Conservation (phyloP, 2,329 filamentous ascomycete genomes). For the Alternaria viburni region DNA sequence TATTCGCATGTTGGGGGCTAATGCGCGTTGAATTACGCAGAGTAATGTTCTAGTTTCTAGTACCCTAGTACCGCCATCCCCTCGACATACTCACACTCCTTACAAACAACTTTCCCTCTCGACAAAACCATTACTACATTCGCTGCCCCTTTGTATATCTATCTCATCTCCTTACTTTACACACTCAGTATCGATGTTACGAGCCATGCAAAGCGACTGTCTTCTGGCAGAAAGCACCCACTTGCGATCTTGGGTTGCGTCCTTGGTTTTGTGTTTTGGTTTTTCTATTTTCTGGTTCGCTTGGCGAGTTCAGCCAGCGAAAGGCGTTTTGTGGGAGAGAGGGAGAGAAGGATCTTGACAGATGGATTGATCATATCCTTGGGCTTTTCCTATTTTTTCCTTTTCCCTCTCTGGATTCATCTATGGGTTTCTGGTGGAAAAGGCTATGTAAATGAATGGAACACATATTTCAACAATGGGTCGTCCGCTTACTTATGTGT, state of each 20-base stretch:
- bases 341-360: not conserved
- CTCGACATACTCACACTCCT: constrained; percentile 26
- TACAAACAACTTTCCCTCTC: not conserved
- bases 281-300: constrained; percentile 1
- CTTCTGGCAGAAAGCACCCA: constrained; percentile 9
- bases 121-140: constrained; percentile 8
- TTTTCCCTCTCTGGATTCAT: not conserved
- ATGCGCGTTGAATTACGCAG: constrained; percentile 34
- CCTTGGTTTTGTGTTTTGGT: constrained; percentile 4
- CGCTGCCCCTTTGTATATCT: constrained; percentile 20
- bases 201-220: constrained; percentile 18
- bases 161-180: constrained; percentile 6
- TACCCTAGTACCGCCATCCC: constrained; percentile 31
- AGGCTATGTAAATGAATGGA: constrained; percentile 15
- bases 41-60: constrained; percentile 44
- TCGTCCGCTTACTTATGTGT: not conserved
- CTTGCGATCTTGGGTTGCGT: constrained; percentile 1
- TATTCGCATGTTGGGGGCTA: constrained; percentile 25
- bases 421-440: not conserved
- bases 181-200: constrained; percentile 18
- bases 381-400: not conserved
- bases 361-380: not conserved
- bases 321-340: not conserved
- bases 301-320: constrained; percentile 4
- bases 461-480: not conserved